phyloP scores from a whole-genome alignment of 2,329 filamentous ascomycete genomes.

The Venturia oleaginea region DNA sequence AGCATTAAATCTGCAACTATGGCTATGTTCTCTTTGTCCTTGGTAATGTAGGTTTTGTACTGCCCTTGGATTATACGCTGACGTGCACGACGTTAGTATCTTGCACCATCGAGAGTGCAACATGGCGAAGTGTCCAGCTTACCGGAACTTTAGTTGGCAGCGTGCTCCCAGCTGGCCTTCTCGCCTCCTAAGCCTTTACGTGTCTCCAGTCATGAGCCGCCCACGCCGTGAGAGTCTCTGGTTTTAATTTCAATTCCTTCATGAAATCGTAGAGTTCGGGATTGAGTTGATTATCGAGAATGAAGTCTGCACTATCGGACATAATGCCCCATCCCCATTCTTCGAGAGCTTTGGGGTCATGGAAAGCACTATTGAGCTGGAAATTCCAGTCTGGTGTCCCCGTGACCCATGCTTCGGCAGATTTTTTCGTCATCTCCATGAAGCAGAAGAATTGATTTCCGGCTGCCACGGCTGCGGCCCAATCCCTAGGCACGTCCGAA shows the following conservation, averaged over 20 bases:
- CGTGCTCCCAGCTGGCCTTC: not conserved
- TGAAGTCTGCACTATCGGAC: not conserved
- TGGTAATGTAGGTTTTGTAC: not conserved
- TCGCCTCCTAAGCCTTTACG: not conserved
- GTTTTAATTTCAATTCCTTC: not conserved
- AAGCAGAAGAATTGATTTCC: not conserved
- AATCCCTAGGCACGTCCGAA: not conserved
- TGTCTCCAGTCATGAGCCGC: not conserved
- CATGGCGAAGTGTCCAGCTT: not conserved
- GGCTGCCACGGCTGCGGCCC: not conserved
- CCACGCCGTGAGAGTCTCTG: not conserved
- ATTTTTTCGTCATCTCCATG: not conserved
- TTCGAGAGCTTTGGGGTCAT: not conserved
- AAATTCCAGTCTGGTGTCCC: not conserved
- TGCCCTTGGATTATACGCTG: not conserved
- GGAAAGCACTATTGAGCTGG: not conserved
- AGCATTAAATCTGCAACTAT: not conserved
- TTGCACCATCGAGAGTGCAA: not conserved
- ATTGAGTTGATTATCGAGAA: not conserved
- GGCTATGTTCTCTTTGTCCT: not conserved
- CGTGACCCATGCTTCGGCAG: not conserved
- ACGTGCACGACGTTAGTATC: not conserved
- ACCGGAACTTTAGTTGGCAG: not conserved
- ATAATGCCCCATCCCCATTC: not conserved
- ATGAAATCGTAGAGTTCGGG: not conserved